Evolutionary conservation across 257 asterid genomes (phyloP), one percentile per base, ranked within the genome.

Genomic region (Capsicum baccatum): DNA sequence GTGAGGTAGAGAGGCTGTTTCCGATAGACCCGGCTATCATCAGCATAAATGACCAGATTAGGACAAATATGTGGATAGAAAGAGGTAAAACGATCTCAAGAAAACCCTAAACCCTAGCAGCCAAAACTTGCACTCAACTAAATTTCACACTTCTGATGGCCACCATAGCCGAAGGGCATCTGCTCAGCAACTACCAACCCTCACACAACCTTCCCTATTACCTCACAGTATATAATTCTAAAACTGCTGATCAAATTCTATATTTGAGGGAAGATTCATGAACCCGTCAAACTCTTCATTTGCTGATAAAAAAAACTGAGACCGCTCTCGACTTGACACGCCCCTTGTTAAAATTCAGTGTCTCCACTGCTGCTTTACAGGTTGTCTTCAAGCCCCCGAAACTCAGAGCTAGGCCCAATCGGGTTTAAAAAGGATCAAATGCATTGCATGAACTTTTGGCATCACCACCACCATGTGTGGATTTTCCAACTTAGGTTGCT

Each of bases 401-500:
- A 80, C 37, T 48, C 16, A 67, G 17, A 69, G 12, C 54, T 9
- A 2, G 15, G 79, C 56, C 35, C 9, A 16, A 9, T 42, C 56
- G 42, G 33, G 35, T n/a, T 42, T 16, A 42, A 16, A 69, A 16
- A n/a, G 55, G 12, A 69, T 26, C 19, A 15, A 78, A 66, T 4
- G 26, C 47, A 21, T 50, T 66, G 57, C 83, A 78, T 5, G 71
- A 83, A 52, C 64, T 55, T 10, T n/a, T 39, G 44, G 5, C 44
- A 39, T 69, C 70, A 54, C 83, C 74, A 64, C n/a, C n/a, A 4
- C 87, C 87, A 12, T 80, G 88, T 67, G 81, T 83, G 4, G 84
- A 68, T 70, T 87, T 85, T 15, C 86, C 78, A 1, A 63, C 82
- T 13, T 79, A 21, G 47, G 87, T 85, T 5, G 83, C 85, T 56